phyloP scores from a whole-genome alignment of 192 early-diverging fungal species.

The Jimgerdemannia lactiflua region DNA sequence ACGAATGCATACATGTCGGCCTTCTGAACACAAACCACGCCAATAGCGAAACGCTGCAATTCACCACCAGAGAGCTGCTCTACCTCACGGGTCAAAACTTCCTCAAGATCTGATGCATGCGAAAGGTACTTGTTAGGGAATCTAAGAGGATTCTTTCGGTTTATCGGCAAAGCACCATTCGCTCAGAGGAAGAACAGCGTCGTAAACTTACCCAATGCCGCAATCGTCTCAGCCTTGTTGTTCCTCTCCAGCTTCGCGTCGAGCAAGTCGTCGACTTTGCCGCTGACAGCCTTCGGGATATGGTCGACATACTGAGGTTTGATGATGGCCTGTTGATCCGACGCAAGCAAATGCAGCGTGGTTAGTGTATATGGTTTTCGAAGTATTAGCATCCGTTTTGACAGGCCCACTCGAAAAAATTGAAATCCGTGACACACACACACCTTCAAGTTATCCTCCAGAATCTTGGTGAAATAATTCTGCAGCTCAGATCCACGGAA shows the following conservation, averaged over 20 bases:
- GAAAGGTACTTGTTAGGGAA: not conserved
- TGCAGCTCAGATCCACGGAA: constrained; percentile 98
- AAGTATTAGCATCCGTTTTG: not conserved
- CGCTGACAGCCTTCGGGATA: constrained; percentile 78
- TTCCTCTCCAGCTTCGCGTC: constrained; percentile 65
- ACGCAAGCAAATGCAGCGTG: too few species aligned
- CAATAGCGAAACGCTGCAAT: constrained; percentile 98
- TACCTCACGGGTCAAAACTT: constrained; percentile 83
- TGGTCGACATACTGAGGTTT: constrained; percentile 97
- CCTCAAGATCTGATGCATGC: constrained; percentile 61
- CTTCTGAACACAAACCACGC: constrained; percentile 72
- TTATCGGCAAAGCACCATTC: not conserved
- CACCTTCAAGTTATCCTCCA: constrained; percentile 91
- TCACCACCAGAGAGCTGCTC: constrained; percentile 91
- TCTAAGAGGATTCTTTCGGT: not conserved
- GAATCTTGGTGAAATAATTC: constrained; percentile 98
- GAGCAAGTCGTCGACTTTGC: constrained; percentile 74
- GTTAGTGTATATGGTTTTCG: not conserved
- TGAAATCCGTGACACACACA: not conserved
- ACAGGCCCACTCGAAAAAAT: not conserved
- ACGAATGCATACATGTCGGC: constrained; percentile 74
- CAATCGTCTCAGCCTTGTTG: constrained; percentile 75
- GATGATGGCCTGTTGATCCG: constrained; percentile 62
- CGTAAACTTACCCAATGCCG: constrained; percentile 52
- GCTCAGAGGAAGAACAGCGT: not conserved